phyloP scores from a whole-genome alignment of 768 basidiomycete species.

The Pulveroboletus ravenelii region DNA sequence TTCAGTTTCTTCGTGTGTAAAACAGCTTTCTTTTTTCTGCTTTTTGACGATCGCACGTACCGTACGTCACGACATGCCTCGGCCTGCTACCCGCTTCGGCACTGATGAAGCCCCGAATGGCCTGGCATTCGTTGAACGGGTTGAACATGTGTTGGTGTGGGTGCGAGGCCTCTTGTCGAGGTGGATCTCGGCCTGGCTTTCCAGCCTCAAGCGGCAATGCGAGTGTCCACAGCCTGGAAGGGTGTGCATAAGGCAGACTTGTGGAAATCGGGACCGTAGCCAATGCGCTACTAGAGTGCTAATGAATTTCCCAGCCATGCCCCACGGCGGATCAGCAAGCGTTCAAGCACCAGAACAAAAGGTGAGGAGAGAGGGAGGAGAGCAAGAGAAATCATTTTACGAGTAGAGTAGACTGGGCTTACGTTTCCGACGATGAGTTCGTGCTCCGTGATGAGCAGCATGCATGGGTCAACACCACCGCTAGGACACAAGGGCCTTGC shows the following conservation, averaged over 20 bases:
- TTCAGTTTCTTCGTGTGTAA: not conserved
- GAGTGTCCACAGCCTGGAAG: conserved; percentile 32
- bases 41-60: conserved; percentile 35
- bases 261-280: conserved; percentile 51
- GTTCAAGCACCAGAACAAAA: no score
- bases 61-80: conserved; percentile 59
- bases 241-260: conserved; percentile 41
- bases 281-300: conserved; percentile 71
- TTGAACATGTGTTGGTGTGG: conserved; percentile 63
- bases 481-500: conserved; percentile 34
- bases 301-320: no score
- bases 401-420: conserved; percentile 23
- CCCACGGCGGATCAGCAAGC: no score
- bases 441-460: conserved; percentile 49
- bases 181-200: conserved; percentile 57
- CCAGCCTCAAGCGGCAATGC: conserved; percentile 34
- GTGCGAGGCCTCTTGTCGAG: conserved; percentile 69
- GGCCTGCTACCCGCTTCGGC: conserved; percentile 61
- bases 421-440: conserved; percentile 72
- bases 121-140: no score
- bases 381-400: no score
- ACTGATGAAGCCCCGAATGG: conserved; percentile 44
- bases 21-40: no score
- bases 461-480: conserved; percentile 61
- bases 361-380: not conserved